Evolutionary conservation across 2,329 filamentous ascomycete genomes (phyloP).

Genomic region (Arthrobotrys entomopaga): DNA sequence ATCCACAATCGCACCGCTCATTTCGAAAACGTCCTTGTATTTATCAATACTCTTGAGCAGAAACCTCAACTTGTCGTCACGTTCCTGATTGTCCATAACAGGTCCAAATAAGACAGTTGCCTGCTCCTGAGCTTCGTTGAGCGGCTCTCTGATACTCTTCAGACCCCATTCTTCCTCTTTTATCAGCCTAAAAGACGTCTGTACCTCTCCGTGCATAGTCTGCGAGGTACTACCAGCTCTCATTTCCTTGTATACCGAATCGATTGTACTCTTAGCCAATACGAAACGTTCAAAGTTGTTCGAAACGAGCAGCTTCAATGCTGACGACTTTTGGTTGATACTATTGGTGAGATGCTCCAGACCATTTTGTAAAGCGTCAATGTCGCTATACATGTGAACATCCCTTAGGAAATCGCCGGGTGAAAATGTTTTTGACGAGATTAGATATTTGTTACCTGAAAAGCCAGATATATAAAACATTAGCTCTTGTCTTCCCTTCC

Average conservation of each 20-base stretch:
- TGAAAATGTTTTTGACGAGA: slow-evolving; percentile 95
- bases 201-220: slow-evolving; percentile 62
- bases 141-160: slow-evolving; percentile 83
- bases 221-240: slow-evolving; percentile 69
- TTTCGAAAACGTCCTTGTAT: slow-evolving; percentile 82
- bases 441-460: slow-evolving; percentile 85
- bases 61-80: slow-evolving; percentile 84
- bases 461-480: slow-evolving; percentile 50
- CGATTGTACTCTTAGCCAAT: slow-evolving; percentile 94
- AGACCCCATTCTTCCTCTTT: slow-evolving; percentile 95
- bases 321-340: slow-evolving; percentile 97
- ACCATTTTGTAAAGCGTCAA: slow-evolving; percentile 79
- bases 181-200: slow-evolving; percentile 69
- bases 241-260: slow-evolving; percentile 99
- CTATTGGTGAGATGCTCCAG: slow-evolving; percentile 87
- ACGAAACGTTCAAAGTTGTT: slow-evolving; percentile 99
- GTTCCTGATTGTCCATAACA: slow-evolving; percentile 87
- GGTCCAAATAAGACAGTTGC: slow-evolving; percentile 98
- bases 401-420: slow-evolving; percentile 91
- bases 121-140: slow-evolving; percentile 90
- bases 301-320: slow-evolving; percentile 93
- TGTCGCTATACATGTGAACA: slow-evolving; percentile 86
- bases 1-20: slow-evolving; percentile 79
- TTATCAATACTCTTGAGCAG: slow-evolving; percentile 80
- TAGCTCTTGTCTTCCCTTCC: slow-evolving; percentile 31